Conservation (phyloP, 2,329 filamentous ascomycete species). For the Fusarium subglutinans region DNA sequence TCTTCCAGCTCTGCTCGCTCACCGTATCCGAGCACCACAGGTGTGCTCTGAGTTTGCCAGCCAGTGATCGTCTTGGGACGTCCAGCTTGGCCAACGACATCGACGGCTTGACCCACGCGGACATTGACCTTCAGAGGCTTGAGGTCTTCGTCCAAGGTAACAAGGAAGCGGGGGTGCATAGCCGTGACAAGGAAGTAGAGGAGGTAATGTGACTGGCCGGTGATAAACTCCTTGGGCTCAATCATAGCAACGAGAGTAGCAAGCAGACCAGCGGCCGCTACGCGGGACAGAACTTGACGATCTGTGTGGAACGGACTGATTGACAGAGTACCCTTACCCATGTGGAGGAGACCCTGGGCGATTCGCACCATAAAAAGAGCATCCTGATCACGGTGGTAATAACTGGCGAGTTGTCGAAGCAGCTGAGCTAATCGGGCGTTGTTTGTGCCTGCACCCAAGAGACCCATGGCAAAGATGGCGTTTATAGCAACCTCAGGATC, state of each 20-base stretch:
- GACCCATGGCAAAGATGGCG: slow-evolving; percentile 98
- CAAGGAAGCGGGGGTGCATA: slow-evolving; percentile 95
- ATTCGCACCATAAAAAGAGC: slow-evolving; percentile 99
- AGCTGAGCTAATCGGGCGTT: slow-evolving; percentile 96
- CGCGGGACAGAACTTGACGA: slow-evolving; percentile 91
- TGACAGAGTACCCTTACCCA: slow-evolving; percentile 97
- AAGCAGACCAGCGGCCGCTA: slow-evolving; percentile 87
- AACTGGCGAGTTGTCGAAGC: slow-evolving; percentile 92
- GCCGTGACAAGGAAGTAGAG: slow-evolving; percentile 97
- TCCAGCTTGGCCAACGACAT: slow-evolving; percentile 96
- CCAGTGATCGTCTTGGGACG: slow-evolving; percentile 98
- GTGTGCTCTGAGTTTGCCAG: slow-evolving; percentile 99
- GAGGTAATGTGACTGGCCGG: slow-evolving; percentile 80
- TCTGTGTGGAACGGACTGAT: slow-evolving; percentile 99
- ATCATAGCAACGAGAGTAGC: slow-evolving; percentile 93
- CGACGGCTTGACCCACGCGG: slow-evolving; percentile 95
- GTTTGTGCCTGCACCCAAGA: slow-evolving; percentile 95
- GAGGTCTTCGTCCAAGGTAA: slow-evolving; percentile 94
- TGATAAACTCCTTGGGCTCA: slow-evolving; percentile 87
- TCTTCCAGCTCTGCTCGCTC: slow-evolving; percentile 97
- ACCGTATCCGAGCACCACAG: slow-evolving; percentile 91
- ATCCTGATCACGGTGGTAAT: slow-evolving; percentile 97
- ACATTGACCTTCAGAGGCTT: slow-evolving; percentile 96
- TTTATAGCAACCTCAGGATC: slow-evolving; percentile 98
- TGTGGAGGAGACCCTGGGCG: slow-evolving; percentile 95